phyloP scores from a whole-genome alignment of 192 early-diverging fungal species.

The Gryganskiella cystojenkinii region DNA sequence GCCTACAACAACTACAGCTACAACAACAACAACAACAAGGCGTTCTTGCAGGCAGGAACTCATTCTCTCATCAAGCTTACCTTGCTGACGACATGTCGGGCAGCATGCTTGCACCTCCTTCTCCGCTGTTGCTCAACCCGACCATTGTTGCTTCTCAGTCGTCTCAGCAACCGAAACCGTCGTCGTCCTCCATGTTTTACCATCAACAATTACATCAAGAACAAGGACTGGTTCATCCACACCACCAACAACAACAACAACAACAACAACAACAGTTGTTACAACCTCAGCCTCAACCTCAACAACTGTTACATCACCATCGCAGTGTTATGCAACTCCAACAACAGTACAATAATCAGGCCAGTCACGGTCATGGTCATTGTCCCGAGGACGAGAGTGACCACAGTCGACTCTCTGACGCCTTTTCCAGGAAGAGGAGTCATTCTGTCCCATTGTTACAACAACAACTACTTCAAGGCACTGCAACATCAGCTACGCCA shows the following conservation, averaged over 20 bases:
- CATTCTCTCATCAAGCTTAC: too few species aligned
- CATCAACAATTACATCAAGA: constrained; percentile 6
- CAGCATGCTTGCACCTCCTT: constrained; percentile 1
- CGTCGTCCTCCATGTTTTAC: neutral
- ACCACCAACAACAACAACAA: constrained; percentile 1
- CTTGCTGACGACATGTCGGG: neutral
- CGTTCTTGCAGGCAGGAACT: too few species aligned
- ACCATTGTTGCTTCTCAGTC: constrained; percentile 18
- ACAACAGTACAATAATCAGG: constrained; percentile 4
- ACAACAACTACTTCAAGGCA: neutral
- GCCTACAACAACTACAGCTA: too few species aligned
- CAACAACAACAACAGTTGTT: neutral
- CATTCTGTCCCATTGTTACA: constrained; percentile 34
- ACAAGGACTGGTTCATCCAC: constrained; percentile 1
- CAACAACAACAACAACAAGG: neutral
- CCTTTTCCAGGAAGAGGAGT: constrained; percentile 24
- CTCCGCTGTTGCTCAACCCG: constrained; percentile 21
- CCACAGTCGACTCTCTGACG: neutral
- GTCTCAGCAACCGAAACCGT: constrained; percentile 7
- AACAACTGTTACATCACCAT: constrained; percentile 11
- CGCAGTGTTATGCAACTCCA: constrained; percentile 5
- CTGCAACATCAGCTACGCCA: neutral
- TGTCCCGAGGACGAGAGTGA: neutral
- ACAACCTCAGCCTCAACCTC: constrained; percentile 1
- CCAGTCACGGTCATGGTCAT: neutral